Conservation (phyloP, 768 basidiomycete species). For the Tricholoma flavovirens region DNA sequence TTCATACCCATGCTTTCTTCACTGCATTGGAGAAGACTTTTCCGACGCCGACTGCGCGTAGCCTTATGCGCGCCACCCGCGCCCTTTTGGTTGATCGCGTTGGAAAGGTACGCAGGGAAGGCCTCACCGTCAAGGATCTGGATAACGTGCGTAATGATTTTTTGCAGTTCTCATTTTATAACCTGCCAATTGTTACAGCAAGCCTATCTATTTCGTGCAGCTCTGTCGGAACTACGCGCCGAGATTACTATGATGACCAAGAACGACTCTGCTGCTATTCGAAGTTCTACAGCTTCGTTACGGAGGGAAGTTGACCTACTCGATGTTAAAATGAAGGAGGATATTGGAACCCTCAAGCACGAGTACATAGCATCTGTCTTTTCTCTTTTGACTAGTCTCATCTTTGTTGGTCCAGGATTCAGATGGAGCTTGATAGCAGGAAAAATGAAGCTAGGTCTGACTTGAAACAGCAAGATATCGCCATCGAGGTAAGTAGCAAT, state of each 20-base stretch:
- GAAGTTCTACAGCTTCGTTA: conserved; percentile 68
- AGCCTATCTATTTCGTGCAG: conserved; percentile 94
- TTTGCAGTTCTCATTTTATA: not conserved
- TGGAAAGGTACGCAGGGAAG: conserved; percentile 65
- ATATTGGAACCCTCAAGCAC: conserved; percentile 81
- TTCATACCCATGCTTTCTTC: conserved; percentile 80
- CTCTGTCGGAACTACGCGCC: conserved; percentile 82
- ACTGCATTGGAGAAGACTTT: conserved; percentile 66
- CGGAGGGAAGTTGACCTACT: conserved; percentile 83
- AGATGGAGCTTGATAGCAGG: conserved; percentile 93
- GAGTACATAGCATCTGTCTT: conserved; percentile 53
- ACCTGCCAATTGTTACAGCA: conserved; percentile 44
- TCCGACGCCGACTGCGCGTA: conserved; percentile 64
- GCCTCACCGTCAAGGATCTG: conserved; percentile 68
- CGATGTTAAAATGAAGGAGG: conserved; percentile 91
- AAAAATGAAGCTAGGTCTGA: conserved; percentile 89
- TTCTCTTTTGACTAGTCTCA: not conserved
- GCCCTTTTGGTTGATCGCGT: conserved; percentile 75
- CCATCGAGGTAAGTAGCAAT: conserved; percentile 56
- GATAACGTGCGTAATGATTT: conserved; percentile 60
- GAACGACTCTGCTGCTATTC: conserved; percentile 80
- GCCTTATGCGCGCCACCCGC: conserved; percentile 79
- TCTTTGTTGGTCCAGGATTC: conserved; percentile 53
- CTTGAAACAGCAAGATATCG: conserved; percentile 76
- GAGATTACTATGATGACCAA: conserved; percentile 78